Conservation (phyloP, 2,329 filamentous ascomycete species). For the Penicillium sp. region DNA sequence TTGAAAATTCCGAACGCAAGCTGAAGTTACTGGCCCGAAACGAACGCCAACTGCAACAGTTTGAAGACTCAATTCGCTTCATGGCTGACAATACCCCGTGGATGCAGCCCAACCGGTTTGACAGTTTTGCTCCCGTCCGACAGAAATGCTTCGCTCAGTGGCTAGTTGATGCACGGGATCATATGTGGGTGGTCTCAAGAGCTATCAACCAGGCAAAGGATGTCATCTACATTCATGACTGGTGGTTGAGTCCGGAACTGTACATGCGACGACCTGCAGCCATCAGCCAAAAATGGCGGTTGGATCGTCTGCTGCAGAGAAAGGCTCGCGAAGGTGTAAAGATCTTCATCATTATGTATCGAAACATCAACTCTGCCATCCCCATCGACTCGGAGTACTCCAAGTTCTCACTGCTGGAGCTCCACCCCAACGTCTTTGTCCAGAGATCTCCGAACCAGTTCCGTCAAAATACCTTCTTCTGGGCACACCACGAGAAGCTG, state of each 20-base stretch:
- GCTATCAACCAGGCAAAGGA: conserved; percentile 96
- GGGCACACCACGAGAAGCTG: conserved; percentile 98
- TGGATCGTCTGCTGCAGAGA: conserved; percentile 85
- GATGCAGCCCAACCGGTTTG: conserved; percentile 78
- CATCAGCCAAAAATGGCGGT: conserved; percentile 95
- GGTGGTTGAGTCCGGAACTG: conserved; percentile 95
- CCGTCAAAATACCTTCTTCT: conserved; percentile 99
- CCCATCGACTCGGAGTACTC: conserved; percentile 98
- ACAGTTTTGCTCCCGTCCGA: conserved; percentile 87
- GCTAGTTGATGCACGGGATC: conserved; percentile 93
- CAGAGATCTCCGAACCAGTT: conserved; percentile 96
- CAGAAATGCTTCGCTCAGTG: conserved; percentile 86
- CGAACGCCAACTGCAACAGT: conserved; percentile 82
- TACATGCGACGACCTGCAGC: conserved; percentile 91
- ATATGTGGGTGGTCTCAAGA: conserved; percentile 98
- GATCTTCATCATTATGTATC: conserved; percentile 94
- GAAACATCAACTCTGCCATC: conserved; percentile 94
- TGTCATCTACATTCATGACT: conserved; percentile 98
- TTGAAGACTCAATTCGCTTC: conserved; percentile 83
- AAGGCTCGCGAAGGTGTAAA: conserved; percentile 96
- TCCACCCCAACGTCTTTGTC: conserved; percentile 94
- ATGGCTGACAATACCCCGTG: conserved; percentile 81
- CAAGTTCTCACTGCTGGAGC: conserved; percentile 88
- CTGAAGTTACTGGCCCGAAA: conserved; percentile 87
- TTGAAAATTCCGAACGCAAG: conserved; percentile 89